Conservation (phyloP, 2,329 filamentous ascomycete species). For the Sporothrix phasma region DNA sequence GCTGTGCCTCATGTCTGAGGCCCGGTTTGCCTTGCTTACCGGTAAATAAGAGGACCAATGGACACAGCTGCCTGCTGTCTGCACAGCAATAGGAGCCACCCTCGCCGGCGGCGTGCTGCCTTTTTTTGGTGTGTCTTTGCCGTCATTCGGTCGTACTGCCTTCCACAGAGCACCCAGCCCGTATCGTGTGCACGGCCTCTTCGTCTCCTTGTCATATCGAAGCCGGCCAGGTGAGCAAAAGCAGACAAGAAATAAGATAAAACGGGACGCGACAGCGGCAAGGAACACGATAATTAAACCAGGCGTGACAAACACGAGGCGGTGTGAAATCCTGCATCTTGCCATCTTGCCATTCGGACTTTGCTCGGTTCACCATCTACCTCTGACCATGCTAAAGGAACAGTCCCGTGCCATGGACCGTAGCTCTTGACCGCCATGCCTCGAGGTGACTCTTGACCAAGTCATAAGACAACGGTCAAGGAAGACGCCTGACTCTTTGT, state of each 20-base stretch:
- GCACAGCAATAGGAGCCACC: background rate
- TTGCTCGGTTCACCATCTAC: too few species aligned
- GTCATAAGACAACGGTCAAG: too few species aligned
- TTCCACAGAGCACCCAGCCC: background rate
- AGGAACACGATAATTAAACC: background rate
- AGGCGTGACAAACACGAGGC: background rate
- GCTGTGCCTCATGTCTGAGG: constrained; percentile 2
- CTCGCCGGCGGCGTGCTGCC: background rate
- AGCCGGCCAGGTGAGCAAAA: background rate
- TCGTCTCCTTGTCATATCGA: background rate
- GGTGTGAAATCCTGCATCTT: too few species aligned
- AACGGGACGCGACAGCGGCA: background rate
- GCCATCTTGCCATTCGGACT: too few species aligned
- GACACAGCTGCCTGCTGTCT: background rate
- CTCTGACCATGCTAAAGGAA: background rate
- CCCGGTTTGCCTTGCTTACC: constrained; percentile 5
- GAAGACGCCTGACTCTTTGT: too few species aligned
- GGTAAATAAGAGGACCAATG: background rate
- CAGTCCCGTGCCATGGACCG: constrained; percentile 2
- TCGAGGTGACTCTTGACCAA: too few species aligned
- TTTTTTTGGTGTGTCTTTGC: background rate
- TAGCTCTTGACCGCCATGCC: background rate
- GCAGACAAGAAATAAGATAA: background rate
- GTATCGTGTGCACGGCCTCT: background rate
- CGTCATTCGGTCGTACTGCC: background rate